Conservation (phyloP, 2,329 filamentous ascomycete species). For the Scedosporium boydii region DNA sequence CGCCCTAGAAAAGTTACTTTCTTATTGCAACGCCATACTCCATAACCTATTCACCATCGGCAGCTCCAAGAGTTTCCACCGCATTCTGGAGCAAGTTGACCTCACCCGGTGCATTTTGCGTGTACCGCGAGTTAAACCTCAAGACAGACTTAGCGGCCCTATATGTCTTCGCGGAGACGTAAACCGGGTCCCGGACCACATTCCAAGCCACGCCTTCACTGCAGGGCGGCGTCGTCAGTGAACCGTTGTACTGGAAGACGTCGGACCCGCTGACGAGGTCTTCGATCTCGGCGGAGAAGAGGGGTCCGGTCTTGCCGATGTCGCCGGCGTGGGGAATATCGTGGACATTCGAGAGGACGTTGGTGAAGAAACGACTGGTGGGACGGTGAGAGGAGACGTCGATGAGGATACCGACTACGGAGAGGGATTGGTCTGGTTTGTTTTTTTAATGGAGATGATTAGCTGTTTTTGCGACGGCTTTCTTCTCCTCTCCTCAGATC, state of each 20-base stretch:
- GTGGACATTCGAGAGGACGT: slow-evolving; percentile 21
- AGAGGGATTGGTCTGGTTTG: slow-evolving; percentile 20
- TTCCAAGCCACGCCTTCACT: slow-evolving; percentile 46
- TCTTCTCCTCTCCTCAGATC: too few species aligned
- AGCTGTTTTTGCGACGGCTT: neutral
- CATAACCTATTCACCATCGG: neutral
- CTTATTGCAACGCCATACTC: neutral
- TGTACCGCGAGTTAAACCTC: slow-evolving; percentile 46
- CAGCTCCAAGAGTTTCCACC: slow-evolving; percentile 10
- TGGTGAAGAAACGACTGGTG: neutral
- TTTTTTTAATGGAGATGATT: neutral
- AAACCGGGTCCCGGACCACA: slow-evolving; percentile 36
- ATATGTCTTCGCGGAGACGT: slow-evolving; percentile 37
- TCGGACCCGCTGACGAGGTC: slow-evolving; percentile 22
- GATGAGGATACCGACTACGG: slow-evolving; percentile 29
- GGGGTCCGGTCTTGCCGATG: slow-evolving; percentile 21
- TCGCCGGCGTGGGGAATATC: slow-evolving; percentile 31
- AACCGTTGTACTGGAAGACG: slow-evolving; percentile 45
- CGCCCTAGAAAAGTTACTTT: neutral
- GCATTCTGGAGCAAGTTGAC: slow-evolving; percentile 27
- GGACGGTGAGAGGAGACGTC: slow-evolving; percentile 16
- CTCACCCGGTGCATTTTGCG: slow-evolving; percentile 37
- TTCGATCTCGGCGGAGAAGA: slow-evolving; percentile 33
- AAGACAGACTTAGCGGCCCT: slow-evolving; percentile 41
- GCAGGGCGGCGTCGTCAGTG: slow-evolving; percentile 54